Evolutionary conservation across 768 basidiomycete genomes (phyloP), one percentile per base, ranked within the genome.

Genomic region (Rubroboletus satanas): DNA sequence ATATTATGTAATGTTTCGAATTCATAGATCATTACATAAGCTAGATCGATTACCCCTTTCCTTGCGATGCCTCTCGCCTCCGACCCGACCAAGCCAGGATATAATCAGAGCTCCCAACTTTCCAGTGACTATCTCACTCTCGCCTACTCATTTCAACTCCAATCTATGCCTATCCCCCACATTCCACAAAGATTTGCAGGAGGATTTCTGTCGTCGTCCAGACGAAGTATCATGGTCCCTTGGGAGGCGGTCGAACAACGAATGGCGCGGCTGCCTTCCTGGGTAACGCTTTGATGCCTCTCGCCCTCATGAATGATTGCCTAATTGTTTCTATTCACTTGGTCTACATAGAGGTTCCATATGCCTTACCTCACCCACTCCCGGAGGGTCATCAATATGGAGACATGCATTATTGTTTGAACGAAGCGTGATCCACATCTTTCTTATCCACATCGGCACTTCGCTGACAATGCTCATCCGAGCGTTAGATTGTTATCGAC

Each of bases 291-390:
- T 15, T 31, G 8, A 10, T 31, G 10, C 26, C 35, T 18, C 47
- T 41, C 6, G 7, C 28, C 48, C 8, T 17, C 32, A 2, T 15
- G 8, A 31, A 14, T 17, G 4, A 36, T 26, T 9, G 5, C 9
- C 15, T 55, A 36, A 57, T 38, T 29, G 8, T 26, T 33, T 17
- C n/a, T 28, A 18, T 39, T 21, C 6, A 29, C 23, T 18, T 31
- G 7, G 2, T 42, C 18, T 56, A n/a, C n/a, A n/a, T n/a, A 89
- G 87, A 90, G 72, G 73, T 90, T 38, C 86, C 88, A 3, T 91
- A 85, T 61, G 88, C 84, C 1, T 68, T 86, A 5, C 81, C 85
- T 3, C 64, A 75, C 8, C 74, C 83, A 0, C 71, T 90, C 4
- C 83, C 85, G 1, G 54, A 71, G 4, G 69, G 70, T 46, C 82